Base-by-base conservation (phyloP, 1,284 basidiomycete genomes). In the Cutaneotrichosporon sp. region DNA sequence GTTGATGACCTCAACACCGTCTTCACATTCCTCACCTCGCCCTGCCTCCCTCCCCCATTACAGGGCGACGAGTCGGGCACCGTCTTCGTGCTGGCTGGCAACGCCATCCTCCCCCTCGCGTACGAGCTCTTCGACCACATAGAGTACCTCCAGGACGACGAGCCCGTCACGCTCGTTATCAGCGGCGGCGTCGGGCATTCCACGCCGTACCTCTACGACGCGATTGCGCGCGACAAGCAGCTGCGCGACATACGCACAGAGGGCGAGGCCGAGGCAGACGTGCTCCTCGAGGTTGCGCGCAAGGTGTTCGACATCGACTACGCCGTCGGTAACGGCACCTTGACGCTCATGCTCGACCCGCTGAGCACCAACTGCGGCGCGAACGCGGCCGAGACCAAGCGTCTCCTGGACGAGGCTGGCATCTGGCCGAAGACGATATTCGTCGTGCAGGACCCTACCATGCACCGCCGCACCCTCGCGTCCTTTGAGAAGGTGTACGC, bases 1-100 rank as follows among this genome's bases (percentile, higher is more conserved):
- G 45, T 46, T 16, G 45, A 46, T 9, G 45, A 46, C 45, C 22
- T 46, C 45, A 46, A 46, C 45, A 24, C 45, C 7, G 45, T 46
- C 24, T 46, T 46, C 45, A 13, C 10, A 11, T 46, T 46, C 45
- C 22, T 46, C 4, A 24, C 22, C 5, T 24, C 45, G 11, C 45
- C 45, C 6, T 46, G 22, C 9, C 14, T 13, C 6, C 45, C 45
- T 11, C 45, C 24, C 3, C 45, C 45, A 24, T 24, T 25, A 14
- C 22, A 46, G 18, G 45, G 45, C 10, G 45, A 46, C 14, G 45
- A 24, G 11, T 10, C 22, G 11, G 45, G 45, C 9, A 46, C 45
- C 22, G 45, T 46, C 22, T 46, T 24, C 22, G 45, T 46, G 22
- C 45, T 46, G 8, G 45, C 45, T 22, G 45, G 45, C 10, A 46